Evolutionary conservation across 345 rosid species (phyloP).

Genomic region (Euphorbia peplus): DNA sequence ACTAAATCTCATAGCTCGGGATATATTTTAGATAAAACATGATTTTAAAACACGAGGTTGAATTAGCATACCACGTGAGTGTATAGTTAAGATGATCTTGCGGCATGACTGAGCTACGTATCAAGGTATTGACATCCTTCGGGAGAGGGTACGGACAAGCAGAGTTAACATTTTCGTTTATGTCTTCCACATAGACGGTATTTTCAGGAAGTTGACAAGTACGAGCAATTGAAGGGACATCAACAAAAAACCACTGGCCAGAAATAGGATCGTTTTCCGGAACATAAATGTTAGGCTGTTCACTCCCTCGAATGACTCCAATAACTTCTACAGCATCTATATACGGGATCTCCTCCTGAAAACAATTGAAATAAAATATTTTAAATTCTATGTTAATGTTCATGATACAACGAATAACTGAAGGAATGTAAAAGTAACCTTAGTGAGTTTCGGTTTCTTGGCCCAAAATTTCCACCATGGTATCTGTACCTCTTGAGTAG

Average conservation of each 20-base stretch:
- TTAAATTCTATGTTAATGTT: slow-evolving; percentile 4
- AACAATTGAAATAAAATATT: slow-evolving; percentile 20
- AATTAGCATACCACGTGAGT: slow-evolving; percentile 67
- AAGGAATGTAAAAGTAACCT: slow-evolving; percentile 44
- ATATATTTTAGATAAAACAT: no score
- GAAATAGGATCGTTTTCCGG: slow-evolving; percentile 80
- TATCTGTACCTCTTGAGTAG: slow-evolving; percentile 33
- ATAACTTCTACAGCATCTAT: slow-evolving; percentile 55
- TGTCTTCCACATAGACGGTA: slow-evolving; percentile 71
- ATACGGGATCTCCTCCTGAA: slow-evolving; percentile 41
- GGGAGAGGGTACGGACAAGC: slow-evolving; percentile 89
- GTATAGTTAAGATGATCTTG: slow-evolving; percentile 93
- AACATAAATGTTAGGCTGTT: slow-evolving; percentile 90
- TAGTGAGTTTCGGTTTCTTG: slow-evolving; percentile 39
- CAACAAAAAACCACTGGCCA: slow-evolving; percentile 85
- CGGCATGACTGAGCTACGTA: slow-evolving; percentile 94
- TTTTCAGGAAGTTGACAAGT: slow-evolving; percentile 65
- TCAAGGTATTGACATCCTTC: slow-evolving; percentile 74
- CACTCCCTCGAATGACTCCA: slow-evolving; percentile 86
- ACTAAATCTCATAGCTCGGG: no score
- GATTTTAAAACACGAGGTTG: not conserved
- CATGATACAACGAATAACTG: slow-evolving; percentile 12
- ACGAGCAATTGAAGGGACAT: slow-evolving; percentile 68
- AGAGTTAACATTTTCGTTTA: slow-evolving; percentile 58
- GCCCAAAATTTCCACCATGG: slow-evolving; percentile 77